Percentiles rank a stretch among this genome's conserved stretches.
These are phyloP conservation scores for Phytophthora brassicae DNA, from an alignment of 352 stramenopile genomes.

Conservation along the genomic window DNA sequence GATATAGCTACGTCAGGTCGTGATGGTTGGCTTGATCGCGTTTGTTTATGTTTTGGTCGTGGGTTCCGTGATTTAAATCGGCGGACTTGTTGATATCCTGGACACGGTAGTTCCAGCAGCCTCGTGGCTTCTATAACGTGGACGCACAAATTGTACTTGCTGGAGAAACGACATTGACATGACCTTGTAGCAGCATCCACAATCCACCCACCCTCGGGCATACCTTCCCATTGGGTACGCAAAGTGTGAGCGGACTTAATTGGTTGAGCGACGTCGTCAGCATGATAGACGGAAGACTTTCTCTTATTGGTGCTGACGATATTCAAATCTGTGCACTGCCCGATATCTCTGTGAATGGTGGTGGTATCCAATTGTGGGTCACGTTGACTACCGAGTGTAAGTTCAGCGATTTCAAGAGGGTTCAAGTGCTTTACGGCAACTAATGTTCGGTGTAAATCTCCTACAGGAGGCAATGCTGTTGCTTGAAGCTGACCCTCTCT, in stretches of 20 bases:
- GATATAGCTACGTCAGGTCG: too few species aligned
- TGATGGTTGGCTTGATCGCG: too few species aligned
- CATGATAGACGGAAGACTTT: neutral
- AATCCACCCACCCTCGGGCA: slow-evolving; percentile 2
- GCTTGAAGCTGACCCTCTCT: neutral
- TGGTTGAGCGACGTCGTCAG: neutral
- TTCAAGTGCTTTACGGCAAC: neutral
- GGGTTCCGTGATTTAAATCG: neutral
- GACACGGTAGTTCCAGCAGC: neutral
- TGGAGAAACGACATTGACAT: slow-evolving; percentile 7
- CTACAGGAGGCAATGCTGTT: neutral
- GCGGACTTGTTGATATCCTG: neutral
- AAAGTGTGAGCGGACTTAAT: slow-evolving; percentile 12
- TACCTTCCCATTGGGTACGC: neutral
- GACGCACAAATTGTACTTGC: slow-evolving; percentile 6
- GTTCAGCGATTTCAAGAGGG: neutral
- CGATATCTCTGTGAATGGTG: neutral
- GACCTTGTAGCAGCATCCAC: slow-evolving; percentile 1
- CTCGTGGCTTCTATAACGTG: slow-evolving; percentile 12
- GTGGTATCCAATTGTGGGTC: neutral
- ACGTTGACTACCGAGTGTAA: neutral
- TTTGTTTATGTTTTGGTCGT: neutral
- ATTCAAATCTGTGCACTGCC: neutral
- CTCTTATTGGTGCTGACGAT: neutral
- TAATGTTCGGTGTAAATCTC: neutral